Evolutionary conservation across 2,329 filamentous ascomycete species (phyloP).

Genomic region (Juglanconis juglandina): DNA sequence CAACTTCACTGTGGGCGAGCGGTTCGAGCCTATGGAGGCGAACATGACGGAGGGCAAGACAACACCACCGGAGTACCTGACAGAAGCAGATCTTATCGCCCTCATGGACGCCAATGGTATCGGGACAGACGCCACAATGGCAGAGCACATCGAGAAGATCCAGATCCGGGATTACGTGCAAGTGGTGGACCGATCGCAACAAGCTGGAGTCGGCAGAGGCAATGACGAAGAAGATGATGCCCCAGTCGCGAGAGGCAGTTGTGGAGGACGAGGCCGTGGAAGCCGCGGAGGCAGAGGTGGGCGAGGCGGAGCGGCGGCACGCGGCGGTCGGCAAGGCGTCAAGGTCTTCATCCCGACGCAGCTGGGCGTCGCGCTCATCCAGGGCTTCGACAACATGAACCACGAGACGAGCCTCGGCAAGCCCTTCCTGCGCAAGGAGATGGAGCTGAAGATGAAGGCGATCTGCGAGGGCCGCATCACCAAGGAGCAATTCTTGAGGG

Average conservation of each 20-base stretch:
- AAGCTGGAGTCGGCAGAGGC: constrained; percentile 34
- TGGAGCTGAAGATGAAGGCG: constrained; percentile 94
- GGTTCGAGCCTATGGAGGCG: constrained; percentile 83
- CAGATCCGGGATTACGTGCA: constrained; percentile 84
- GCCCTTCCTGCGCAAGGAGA: constrained; percentile 94
- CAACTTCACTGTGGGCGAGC: constrained; percentile 72
- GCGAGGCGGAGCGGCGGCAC: constrained; percentile 39
- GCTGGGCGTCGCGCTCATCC: constrained; percentile 84
- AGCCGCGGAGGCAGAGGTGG: constrained; percentile 40
- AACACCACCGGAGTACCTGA: constrained; percentile 77
- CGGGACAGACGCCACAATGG: constrained; percentile 98
- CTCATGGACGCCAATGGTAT: constrained; percentile 99
- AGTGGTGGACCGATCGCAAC: constrained; percentile 46
- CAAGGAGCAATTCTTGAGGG: constrained; percentile 69
- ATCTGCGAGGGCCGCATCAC: constrained; percentile 86
- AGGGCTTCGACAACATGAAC: constrained; percentile 92
- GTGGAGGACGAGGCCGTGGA: constrained; percentile 47
- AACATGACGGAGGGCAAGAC: constrained; percentile 91
- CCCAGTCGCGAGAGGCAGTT: constrained; percentile 35
- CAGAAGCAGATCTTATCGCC: constrained; percentile 90
- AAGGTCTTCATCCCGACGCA: constrained; percentile 92
- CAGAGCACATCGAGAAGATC: constrained; percentile 95
- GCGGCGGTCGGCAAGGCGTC: constrained; percentile 49
- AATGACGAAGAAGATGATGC: constrained; percentile 38
- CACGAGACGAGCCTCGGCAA: constrained; percentile 91